phyloP scores from a whole-genome alignment of 805 yeast species.

The Candida corydali region DNA sequence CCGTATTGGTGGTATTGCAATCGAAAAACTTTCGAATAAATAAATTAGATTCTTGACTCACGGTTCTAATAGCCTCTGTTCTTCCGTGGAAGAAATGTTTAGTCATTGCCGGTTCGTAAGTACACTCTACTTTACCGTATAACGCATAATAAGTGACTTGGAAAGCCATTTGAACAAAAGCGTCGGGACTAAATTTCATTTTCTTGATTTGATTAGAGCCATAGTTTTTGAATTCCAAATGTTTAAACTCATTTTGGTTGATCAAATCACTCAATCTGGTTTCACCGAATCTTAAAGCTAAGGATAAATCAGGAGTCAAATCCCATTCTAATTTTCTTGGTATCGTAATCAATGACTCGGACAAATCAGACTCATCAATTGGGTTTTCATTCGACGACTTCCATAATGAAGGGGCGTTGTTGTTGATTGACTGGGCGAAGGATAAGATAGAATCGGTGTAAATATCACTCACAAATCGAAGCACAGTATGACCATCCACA shows the following conservation, averaged over 20 bases:
- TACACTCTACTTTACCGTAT: conserved; percentile 89
- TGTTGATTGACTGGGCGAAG: conserved; percentile 80
- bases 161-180: conserved; percentile 89
- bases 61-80: conserved; percentile 88
- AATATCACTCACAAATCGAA: conserved; percentile 82
- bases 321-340: conserved; percentile 91
- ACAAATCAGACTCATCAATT: conserved; percentile 32
- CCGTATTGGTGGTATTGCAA: conserved; percentile 49
- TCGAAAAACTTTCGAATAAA: conserved; percentile 86
- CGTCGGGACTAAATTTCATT: conserved; percentile 90
- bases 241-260: conserved; percentile 83
- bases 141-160: conserved; percentile 90
- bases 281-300: conserved; percentile 85
- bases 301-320: conserved; percentile 66
- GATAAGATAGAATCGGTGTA: conserved; percentile 87
- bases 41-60: conserved; percentile 70
- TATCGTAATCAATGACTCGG: conserved; percentile 47
- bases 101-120: conserved; percentile 97
- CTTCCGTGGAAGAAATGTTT: conserved; percentile 83
- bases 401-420: conserved; percentile 73
- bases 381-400: conserved; percentile 23
- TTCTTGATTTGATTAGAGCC: conserved; percentile 78
- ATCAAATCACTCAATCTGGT: conserved; percentile 83
- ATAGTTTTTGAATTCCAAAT: conserved; percentile 65
- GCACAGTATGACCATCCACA: conserved; percentile 92